Conservation (phyloP, 495 filamentous ascomycete species). For the Daldinia concentrica region DNA sequence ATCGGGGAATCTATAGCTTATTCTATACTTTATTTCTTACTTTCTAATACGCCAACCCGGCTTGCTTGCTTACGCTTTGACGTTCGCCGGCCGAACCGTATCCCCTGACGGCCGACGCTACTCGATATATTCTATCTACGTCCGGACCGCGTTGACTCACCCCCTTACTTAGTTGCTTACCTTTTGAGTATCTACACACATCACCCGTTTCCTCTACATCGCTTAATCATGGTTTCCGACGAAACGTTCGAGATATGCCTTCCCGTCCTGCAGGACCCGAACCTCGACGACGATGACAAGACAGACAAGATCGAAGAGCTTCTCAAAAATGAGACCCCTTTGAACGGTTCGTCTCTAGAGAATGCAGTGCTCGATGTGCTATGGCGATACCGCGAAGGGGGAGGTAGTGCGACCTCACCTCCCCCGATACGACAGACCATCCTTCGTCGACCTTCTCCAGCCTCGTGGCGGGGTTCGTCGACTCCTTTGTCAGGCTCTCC, state of each 20-base stretch:
- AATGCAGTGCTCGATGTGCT: constrained; percentile 90
- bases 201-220: constrained; percentile 27
- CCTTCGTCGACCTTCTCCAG: constrained; percentile 88
- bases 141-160: constrained; percentile 11
- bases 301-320: constrained; percentile 91
- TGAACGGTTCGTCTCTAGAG: constrained; percentile 82
- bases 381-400: constrained; percentile 87
- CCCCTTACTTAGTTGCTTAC: constrained; percentile 11
- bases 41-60: constrained; percentile 20
- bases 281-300: constrained; percentile 92
- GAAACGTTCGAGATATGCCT: constrained; percentile 90
- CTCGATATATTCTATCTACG: constrained; percentile 23
- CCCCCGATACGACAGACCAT: constrained; percentile 85
- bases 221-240: constrained; percentile 82
- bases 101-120: constrained; percentile 17
- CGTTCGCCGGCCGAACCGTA: constrained; percentile 23
- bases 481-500: constrained; percentile 82
- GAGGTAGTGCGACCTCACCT: constrained; percentile 78
- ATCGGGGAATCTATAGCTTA: constrained; percentile 6
- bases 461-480: constrained; percentile 85
- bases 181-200: constrained; percentile 19
- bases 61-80: constrained; percentile 33
- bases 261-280: constrained; percentile 82
- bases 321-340: constrained; percentile 77
- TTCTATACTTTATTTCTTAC: constrained; percentile 9